Evolutionary conservation across 2,329 filamentous ascomycete genomes (phyloP), one percentile per base, ranked within the genome.

Genomic region (Stromatinia cepivora): DNA sequence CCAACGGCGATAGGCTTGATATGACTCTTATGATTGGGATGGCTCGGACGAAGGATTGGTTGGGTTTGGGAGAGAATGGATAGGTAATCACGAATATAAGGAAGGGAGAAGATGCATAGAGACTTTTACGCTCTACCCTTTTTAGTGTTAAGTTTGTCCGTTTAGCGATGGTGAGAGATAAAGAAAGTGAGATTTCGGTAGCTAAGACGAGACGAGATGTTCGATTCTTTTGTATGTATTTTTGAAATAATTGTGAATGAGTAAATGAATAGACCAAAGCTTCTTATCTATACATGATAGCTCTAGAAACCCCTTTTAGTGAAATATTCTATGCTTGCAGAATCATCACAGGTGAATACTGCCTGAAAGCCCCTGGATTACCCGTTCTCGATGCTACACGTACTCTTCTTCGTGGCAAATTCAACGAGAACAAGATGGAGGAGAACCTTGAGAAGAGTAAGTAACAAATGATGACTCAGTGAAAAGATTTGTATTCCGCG

Each of bases 191-290:
- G 10, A 34, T 39, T 52, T 5, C 10, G 31, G 50, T 52, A 31
- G 39, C n/a, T 39, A 34, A 52, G 61, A 63, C 39, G 61, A 31
- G 61, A 63, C 22, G 61, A 63, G n/a, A 52, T 50, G 31, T 63
- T 52, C 61, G 31, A 63, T 63, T 63, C 61, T 63, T 63, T 25
- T 63, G 61, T 63, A 63, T 63, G 45, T 63, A 63, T 63, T 63
- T 58, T 63, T 63, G 61, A 63, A 63, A 50, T 63, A 63, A 39
- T 63, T 39, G 46, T 63, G 61, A 52, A 52, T 28, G 46, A 36
- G 31, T 63, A 52, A 63, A 63, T 39, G 45, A 28, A 63, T 39
- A 31, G 31, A 46, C 8, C 54, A 22, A 22, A 36, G 20, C 31
- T 63, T 63, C 15, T 36, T 45, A 58, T 48, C 17, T 34, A n/a